Evolutionary conservation across 257 asterid species (phyloP).

Genomic region (Scutellaria galericulata): DNA sequence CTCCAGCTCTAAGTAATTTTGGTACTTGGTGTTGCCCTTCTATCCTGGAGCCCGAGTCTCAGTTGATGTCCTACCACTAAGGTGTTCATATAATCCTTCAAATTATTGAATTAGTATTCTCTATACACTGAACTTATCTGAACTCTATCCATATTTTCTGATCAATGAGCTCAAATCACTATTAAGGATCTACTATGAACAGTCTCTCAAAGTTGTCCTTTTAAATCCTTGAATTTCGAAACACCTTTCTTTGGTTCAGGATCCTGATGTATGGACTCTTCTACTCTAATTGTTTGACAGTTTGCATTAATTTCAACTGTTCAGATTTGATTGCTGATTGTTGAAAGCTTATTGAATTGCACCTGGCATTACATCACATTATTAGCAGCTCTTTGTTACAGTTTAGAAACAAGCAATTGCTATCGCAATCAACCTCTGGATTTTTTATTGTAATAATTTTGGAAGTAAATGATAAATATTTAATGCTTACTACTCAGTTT

Average conservation of each 20-base stretch:
- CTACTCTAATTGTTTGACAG: too few species aligned
- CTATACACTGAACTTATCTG: neutral
- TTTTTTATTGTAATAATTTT: neutral
- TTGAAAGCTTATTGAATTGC: constrained; percentile 5
- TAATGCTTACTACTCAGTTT: neutral
- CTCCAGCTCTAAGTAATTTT: neutral
- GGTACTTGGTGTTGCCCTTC: neutral
- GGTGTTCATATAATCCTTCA: neutral
- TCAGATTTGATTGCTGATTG: neutral
- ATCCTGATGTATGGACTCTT: too few species aligned
- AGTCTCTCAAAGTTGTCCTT: too few species aligned
- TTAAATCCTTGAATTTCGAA: too few species aligned
- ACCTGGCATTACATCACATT: neutral
- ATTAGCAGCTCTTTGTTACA: neutral
- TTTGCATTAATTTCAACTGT: neutral
- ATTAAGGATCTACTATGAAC: neutral
- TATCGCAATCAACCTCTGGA: neutral
- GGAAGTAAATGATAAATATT: neutral
- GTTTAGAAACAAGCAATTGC: neutral
- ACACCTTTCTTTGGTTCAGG: too few species aligned
- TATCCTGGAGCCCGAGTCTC: neutral
- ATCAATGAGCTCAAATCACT: neutral
- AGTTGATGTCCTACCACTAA: neutral
- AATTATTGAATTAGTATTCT: neutral
- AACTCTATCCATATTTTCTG: neutral